Conservation (phyloP, 2,329 filamentous ascomycete species). For the Fusarium musae region DNA sequence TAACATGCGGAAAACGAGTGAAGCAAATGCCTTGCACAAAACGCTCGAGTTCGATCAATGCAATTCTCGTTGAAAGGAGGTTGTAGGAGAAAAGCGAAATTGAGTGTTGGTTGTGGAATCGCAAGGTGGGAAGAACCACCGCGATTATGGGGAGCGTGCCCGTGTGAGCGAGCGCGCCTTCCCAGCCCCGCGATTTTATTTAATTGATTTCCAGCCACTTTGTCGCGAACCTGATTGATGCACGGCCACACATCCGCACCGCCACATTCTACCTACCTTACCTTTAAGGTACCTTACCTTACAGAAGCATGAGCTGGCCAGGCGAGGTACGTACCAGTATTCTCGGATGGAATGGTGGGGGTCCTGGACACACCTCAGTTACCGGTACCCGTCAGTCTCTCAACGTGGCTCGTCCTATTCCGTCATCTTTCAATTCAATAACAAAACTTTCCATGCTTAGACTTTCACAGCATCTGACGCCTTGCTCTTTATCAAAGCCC, state of each 20-base stretch:
- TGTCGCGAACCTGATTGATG: background rate
- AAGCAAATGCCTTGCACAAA: conserved; percentile 14
- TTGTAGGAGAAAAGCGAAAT: conserved; percentile 1
- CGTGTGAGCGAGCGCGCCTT: conserved; percentile 11
- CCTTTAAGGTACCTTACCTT: too few species aligned
- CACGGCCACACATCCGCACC: conserved; percentile 17
- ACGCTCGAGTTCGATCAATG: conserved; percentile 17
- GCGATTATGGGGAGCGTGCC: conserved; percentile 14
- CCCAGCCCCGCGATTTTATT: conserved; percentile 46
- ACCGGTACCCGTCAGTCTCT: background rate
- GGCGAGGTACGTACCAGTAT: background rate
- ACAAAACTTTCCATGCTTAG: background rate
- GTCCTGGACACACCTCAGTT: background rate
- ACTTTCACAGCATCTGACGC: conserved; percentile 1
- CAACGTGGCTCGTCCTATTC: conserved; percentile 38
- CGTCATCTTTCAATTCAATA: conserved; percentile 27
- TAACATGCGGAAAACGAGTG: background rate
- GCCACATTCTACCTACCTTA: background rate
- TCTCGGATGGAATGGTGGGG: conserved; percentile 5
- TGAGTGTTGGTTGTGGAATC: background rate
- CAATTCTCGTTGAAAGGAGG: conserved; percentile 4
- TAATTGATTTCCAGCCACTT: conserved; percentile 40
- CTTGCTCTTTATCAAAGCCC: background rate
- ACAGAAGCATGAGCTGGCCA: background rate
- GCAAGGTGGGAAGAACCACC: conserved; percentile 31